A percentile compares a stretch with the other conserved stretches of the same genome.
phyloP scores from a whole-genome alignment of 2,329 filamentous ascomycete genomes.

The Fusarium sp. region DNA sequence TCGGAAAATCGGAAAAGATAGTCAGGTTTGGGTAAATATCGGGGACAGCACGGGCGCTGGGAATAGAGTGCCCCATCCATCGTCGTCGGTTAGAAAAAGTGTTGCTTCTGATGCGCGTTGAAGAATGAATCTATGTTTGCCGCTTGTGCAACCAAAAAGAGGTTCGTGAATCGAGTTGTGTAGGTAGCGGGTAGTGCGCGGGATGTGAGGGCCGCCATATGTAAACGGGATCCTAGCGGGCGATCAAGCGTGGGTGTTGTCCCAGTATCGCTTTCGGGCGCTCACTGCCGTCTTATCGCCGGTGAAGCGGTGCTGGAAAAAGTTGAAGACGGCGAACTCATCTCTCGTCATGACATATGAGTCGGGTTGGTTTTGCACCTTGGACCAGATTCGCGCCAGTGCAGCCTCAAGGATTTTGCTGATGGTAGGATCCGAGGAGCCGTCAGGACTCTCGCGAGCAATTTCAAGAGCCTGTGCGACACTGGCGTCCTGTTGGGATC shows the following conservation, averaged over 20 bases:
- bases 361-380: constrained; percentile 74
- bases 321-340: constrained; percentile 92
- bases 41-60: neutral
- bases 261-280: constrained; percentile 69
- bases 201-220: constrained; percentile 17
- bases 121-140: neutral
- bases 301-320: constrained; percentile 78
- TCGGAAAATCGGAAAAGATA: constrained; percentile 25
- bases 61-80: constrained; percentile 1
- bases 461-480: constrained; percentile 81
- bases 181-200: constrained; percentile 9
- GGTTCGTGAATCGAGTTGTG: constrained; percentile 2
- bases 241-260: constrained; percentile 58
- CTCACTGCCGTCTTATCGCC: constrained; percentile 64
- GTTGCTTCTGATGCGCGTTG: constrained; percentile 6
- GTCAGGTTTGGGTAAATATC: constrained; percentile 8
- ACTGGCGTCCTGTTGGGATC: constrained; percentile 54
- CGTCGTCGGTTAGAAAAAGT: neutral
- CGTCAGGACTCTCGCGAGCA: constrained; percentile 80
- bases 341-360: constrained; percentile 81
- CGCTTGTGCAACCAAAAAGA: constrained; percentile 2
- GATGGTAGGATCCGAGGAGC: constrained; percentile 73
- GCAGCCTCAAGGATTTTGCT: constrained; percentile 76
- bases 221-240: constrained; percentile 18
- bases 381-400: constrained; percentile 76